Evolutionary conservation across 306 rosid genomes (phyloP).

Genomic region (Ammopiptanthus mongolicus): DNA sequence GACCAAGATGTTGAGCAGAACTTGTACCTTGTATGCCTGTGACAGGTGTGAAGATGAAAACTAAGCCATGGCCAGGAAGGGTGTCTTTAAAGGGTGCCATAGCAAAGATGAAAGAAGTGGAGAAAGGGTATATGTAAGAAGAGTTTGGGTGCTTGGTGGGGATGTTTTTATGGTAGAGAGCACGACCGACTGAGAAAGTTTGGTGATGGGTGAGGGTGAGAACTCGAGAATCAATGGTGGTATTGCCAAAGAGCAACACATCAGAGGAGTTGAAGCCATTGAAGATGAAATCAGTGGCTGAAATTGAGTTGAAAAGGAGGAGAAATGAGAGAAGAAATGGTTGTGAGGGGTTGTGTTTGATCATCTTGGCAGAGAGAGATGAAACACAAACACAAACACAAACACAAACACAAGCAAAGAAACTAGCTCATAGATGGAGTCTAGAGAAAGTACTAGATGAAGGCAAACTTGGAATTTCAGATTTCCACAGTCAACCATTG

Average conservation of each 20-base stretch:
- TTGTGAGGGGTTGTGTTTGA: neutral
- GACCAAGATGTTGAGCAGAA: conserved; percentile 59
- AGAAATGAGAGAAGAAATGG: conserved; percentile 11
- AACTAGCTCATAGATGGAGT: neutral
- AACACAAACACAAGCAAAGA: neutral
- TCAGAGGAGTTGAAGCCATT: conserved; percentile 65
- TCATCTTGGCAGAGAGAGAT: conserved; percentile 26
- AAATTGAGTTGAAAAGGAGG: conserved; percentile 12
- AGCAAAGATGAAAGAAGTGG: conserved; percentile 78
- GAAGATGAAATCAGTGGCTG: conserved; percentile 60
- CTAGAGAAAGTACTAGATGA: neutral
- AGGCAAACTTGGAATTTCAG: neutral
- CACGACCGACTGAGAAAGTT: conserved; percentile 66
- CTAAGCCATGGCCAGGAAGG: conserved; percentile 77
- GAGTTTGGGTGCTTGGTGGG: conserved; percentile 48
- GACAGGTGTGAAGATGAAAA: conserved; percentile 59
- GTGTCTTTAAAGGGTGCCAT: conserved; percentile 49
- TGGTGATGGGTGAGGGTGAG: conserved; percentile 61
- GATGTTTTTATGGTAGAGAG: conserved; percentile 44
- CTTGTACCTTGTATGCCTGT: conserved; percentile 53
- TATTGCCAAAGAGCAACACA: conserved; percentile 54
- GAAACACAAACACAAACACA: neutral
- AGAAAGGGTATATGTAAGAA: conserved; percentile 49
- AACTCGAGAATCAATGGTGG: conserved; percentile 47
- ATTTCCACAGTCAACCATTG: neutral